These are phyloP conservation scores for Phytophthora cryptogea DNA, from an alignment of 352 stramenopile genomes.

Conservation along the genomic window DNA sequence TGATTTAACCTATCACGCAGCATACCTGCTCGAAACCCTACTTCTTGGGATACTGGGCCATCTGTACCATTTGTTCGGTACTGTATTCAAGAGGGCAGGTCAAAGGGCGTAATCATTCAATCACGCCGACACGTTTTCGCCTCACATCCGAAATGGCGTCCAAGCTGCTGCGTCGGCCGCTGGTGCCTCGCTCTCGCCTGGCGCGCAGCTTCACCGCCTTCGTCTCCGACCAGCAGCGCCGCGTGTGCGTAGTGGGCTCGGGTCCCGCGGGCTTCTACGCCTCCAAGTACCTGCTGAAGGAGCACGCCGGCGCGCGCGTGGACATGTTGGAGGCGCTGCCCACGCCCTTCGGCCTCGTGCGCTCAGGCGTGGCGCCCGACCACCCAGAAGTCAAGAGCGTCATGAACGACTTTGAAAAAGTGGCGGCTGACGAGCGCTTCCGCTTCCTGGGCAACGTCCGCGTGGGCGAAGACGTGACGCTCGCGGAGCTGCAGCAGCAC, in stretches of 20 bases:
- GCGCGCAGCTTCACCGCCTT: constrained; percentile 18
- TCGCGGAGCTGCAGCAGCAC: constrained; percentile 85
- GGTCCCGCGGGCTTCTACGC: constrained; percentile 93
- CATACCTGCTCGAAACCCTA: constrained; percentile 5
- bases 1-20: neutral
- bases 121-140: constrained; percentile 4
- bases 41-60: neutral
- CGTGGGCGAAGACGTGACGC: constrained; percentile 85
- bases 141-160: constrained; percentile 1
- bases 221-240: constrained; percentile 27
- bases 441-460: constrained; percentile 91
- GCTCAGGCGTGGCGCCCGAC: constrained; percentile 96
- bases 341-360: constrained; percentile 96
- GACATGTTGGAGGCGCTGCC: constrained; percentile 95
- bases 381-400: constrained; percentile 99
- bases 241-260: constrained; percentile 91
- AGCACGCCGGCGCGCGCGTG: constrained; percentile 57
- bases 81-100: constrained; percentile 4
- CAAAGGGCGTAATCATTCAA: constrained; percentile 11
- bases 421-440: constrained; percentile 81
- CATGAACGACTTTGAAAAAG: constrained; percentile 95
- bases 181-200: neutral
- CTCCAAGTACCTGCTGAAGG: constrained; percentile 95
- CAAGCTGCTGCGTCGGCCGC: constrained; percentile 13
- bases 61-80: neutral